phyloP scores from a whole-genome alignment of 2,329 filamentous ascomycete species.

The Sporothrix mexicana region DNA sequence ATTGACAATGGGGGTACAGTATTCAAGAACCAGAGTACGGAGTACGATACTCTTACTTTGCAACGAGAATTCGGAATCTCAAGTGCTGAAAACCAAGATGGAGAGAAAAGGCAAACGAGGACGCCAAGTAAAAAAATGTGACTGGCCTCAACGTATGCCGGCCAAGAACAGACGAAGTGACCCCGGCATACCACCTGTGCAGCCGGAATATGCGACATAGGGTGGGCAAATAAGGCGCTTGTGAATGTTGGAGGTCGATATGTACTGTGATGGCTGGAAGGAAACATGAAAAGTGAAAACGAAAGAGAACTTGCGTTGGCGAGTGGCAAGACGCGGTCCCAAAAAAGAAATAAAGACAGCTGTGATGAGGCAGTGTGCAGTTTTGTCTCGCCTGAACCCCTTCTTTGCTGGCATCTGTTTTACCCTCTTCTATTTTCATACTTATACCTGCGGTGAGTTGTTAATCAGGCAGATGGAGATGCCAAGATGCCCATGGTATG shows the following conservation, averaged over 20 bases:
- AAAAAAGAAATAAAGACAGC: neutral
- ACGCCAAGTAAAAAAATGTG: slow-evolving; percentile 1
- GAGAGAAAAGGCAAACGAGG: neutral
- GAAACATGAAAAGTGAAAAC: too few relatives aligned
- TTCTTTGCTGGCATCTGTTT: neutral
- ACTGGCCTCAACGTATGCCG: neutral
- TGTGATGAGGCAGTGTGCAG: neutral
- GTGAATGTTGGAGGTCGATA: neutral
- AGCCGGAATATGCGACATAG: neutral
- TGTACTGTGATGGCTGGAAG: neutral
- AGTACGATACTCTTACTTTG: too few relatives aligned
- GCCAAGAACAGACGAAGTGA: neutral
- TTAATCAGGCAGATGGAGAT: neutral
- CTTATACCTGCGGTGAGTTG: neutral
- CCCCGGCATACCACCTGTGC: slow-evolving; percentile 9
- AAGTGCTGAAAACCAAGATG: neutral
- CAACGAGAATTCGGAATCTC: too few relatives aligned
- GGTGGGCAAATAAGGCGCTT: neutral
- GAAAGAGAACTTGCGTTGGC: too few relatives aligned
- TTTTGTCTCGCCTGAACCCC: neutral
- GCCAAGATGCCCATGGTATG: neutral
- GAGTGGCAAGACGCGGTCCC: neutral
- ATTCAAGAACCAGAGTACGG: too few relatives aligned
- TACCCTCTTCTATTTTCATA: neutral
- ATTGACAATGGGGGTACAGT: neutral